Conservation (phyloP, 495 filamentous ascomycete genomes). For the Aspergillus egyptiacus region DNA sequence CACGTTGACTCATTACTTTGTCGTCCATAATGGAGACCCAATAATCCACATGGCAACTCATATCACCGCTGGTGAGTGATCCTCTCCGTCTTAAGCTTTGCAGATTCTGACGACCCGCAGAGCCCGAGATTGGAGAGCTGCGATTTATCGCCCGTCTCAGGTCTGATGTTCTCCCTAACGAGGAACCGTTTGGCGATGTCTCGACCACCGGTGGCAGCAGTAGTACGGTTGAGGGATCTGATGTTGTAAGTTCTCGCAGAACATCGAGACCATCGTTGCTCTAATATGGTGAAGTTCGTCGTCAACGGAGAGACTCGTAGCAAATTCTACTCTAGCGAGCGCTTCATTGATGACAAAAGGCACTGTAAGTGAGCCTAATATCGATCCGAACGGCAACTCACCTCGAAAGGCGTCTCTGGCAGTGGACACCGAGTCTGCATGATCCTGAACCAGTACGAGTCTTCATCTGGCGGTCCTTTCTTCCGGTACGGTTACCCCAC, state of each 20-base stretch:
- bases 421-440: slow-evolving; percentile 31
- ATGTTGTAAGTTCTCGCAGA: slow-evolving; percentile 39
- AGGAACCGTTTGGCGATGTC: slow-evolving; percentile 42
- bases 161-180: slow-evolving; percentile 48
- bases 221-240: slow-evolving; percentile 51
- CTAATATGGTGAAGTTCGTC: slow-evolving; percentile 30
- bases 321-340: slow-evolving; percentile 63
- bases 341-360: slow-evolving; percentile 61
- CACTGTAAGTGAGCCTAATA: slow-evolving; percentile 39
- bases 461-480: slow-evolving; percentile 49
- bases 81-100: neutral
- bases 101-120: slow-evolving; percentile 13
- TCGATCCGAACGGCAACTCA: slow-evolving; percentile 1
- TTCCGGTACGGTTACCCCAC: slow-evolving; percentile 16
- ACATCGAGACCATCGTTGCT: neutral
- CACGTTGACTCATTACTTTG: slow-evolving; percentile 58
- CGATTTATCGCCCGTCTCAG: slow-evolving; percentile 60
- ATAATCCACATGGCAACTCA: slow-evolving; percentile 61
- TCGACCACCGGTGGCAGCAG: slow-evolving; percentile 46
- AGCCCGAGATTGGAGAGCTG: slow-evolving; percentile 56
- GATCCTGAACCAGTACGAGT: slow-evolving; percentile 40
- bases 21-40: slow-evolving; percentile 52
- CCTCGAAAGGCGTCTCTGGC: slow-evolving; percentile 23
- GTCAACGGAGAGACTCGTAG: slow-evolving; percentile 57
- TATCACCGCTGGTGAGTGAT: slow-evolving; percentile 40